Percentiles rank a stretch among this genome's conserved stretches.
These are phyloP conservation scores for Corynespora cassiicola DNA, from an alignment of 2,329 filamentous ascomycete species.

Conservation along the genomic window DNA sequence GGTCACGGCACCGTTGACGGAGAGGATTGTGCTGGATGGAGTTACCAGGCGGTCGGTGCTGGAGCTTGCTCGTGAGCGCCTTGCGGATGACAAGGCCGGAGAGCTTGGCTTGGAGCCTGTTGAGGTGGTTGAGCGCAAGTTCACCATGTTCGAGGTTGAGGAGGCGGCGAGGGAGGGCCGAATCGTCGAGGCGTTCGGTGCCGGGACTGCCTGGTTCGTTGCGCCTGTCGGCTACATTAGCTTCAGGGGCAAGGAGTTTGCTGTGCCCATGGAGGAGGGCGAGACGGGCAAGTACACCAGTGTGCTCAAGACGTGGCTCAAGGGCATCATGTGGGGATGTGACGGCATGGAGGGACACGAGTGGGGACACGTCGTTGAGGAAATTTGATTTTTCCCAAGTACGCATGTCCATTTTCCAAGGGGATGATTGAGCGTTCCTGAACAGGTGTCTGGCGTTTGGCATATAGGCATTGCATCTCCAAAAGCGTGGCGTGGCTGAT, in stretches of 20 bases:
- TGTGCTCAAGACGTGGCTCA: slow-evolving; percentile 54
- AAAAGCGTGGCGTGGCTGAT: too few species aligned
- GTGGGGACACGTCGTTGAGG: slow-evolving; percentile 55
- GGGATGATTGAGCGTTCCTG: too few species aligned
- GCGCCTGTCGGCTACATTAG: slow-evolving; percentile 54
- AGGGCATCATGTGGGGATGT: slow-evolving; percentile 57
- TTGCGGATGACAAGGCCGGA: slow-evolving; percentile 48
- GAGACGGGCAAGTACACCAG: slow-evolving; percentile 51
- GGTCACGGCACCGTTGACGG: slow-evolving; percentile 82
- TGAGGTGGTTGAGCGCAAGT: slow-evolving; percentile 81
- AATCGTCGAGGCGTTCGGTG: slow-evolving; percentile 82
- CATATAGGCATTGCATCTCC: too few species aligned
- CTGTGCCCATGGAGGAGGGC: slow-evolving; percentile 50
- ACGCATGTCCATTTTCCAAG: too few species aligned
- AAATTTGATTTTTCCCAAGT: too few species aligned
- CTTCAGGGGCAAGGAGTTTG: slow-evolving; percentile 52
- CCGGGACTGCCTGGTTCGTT: slow-evolving; percentile 75
- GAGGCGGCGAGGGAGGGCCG: slow-evolving; percentile 77
- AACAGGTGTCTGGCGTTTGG: too few species aligned
- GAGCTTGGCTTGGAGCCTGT: slow-evolving; percentile 48
- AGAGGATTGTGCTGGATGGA: slow-evolving; percentile 84
- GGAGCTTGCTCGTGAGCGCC: slow-evolving; percentile 70
- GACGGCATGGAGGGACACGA: slow-evolving; percentile 51
- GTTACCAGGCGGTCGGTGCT: slow-evolving; percentile 84
- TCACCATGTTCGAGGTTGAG: slow-evolving; percentile 79